phyloP scores from a whole-genome alignment of 2,329 filamentous ascomycete species.

The Ophiostoma ips region DNA sequence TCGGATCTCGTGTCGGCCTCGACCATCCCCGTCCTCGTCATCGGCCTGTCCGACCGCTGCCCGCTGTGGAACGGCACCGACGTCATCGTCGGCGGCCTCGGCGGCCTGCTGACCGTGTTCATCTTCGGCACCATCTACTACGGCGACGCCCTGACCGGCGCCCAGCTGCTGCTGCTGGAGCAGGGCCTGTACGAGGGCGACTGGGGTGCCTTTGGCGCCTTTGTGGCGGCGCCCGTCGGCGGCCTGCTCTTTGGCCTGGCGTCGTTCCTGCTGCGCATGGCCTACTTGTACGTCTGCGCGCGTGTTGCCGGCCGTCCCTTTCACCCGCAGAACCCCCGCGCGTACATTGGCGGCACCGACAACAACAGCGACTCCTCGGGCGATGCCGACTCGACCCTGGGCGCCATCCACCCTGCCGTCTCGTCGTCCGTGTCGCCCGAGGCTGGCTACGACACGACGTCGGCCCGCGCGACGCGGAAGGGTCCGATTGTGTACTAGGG shows the following conservation, averaged over 20 bases:
- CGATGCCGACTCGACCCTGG: neutral
- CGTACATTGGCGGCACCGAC: neutral
- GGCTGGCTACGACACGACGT: neutral
- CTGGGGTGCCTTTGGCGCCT: slow-evolving; percentile 74
- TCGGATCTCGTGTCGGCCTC: slow-evolving; percentile 67
- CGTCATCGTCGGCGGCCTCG: slow-evolving; percentile 63
- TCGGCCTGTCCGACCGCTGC: slow-evolving; percentile 52
- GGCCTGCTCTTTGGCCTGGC: slow-evolving; percentile 57
- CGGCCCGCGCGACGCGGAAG: neutral
- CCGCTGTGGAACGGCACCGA: slow-evolving; percentile 74
- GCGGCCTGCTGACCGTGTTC: slow-evolving; percentile 67
- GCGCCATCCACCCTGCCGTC: neutral
- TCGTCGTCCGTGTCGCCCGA: neutral
- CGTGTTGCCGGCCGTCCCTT: slow-evolving; percentile 48
- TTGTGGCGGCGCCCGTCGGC: slow-evolving; percentile 65
- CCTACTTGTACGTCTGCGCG: slow-evolving; percentile 42
- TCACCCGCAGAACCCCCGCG: slow-evolving; percentile 43
- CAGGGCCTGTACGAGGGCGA: slow-evolving; percentile 62
- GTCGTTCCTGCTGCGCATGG: slow-evolving; percentile 46
- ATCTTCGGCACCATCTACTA: slow-evolving; percentile 72
- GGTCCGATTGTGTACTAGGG: neutral
- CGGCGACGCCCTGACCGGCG: slow-evolving; percentile 48
- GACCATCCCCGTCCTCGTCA: slow-evolving; percentile 57
- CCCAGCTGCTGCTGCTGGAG: slow-evolving; percentile 55
- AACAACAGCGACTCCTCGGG: no score